Base-by-base conservation (phyloP, 371 early-diverging fungal genomes). In the Choanephora cucurbitarum region DNA sequence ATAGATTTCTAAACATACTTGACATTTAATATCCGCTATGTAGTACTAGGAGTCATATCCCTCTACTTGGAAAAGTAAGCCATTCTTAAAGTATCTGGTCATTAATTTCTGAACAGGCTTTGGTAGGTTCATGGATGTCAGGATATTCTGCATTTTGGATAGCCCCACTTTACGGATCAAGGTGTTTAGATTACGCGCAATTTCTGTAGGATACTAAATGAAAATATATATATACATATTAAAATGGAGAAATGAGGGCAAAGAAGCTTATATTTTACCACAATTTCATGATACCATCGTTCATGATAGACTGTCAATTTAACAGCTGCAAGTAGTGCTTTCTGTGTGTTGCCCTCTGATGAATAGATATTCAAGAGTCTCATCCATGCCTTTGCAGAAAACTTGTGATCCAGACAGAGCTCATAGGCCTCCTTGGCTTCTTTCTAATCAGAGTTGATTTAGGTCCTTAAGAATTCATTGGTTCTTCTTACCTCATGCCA, bases 391-490 rank as follows among this genome's bases (percentile, higher is more conserved):
- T 91, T 90, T 41, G 90, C 85, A 4, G 95, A 94, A 66, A 95
- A 93, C 60, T 92, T 91, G 58, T 92, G 90, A 40, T 92, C 91
- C 28, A 94, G 79, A 43, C 94, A 93, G 44, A 88, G 81, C 56
- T 84, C 84, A 67, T 90, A 97, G 0, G 97, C 96, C 52, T 92
- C 93, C 60, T 89, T 86, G 11, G 96, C 94, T 57, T 97, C 98
- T 18, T 85, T 87, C 68, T 37, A 37, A 13, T 6, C 4, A 37
- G 10, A 9, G 11, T 5, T 32, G 6, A 80, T 68, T 44, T 3
- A 22, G 1, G 7, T 5, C 5, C 1, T 28, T 52, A 52, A 86
- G 28, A 28, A 28, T 28, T 5, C 28, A 3, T 28, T 28, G 28
- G 3, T 28, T 28, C 2, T 14, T 37, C 11, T 37, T 14, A 37